phyloP scores from a whole-genome alignment of 495 filamentous ascomycete species.

The Penicillium nucicola region DNA sequence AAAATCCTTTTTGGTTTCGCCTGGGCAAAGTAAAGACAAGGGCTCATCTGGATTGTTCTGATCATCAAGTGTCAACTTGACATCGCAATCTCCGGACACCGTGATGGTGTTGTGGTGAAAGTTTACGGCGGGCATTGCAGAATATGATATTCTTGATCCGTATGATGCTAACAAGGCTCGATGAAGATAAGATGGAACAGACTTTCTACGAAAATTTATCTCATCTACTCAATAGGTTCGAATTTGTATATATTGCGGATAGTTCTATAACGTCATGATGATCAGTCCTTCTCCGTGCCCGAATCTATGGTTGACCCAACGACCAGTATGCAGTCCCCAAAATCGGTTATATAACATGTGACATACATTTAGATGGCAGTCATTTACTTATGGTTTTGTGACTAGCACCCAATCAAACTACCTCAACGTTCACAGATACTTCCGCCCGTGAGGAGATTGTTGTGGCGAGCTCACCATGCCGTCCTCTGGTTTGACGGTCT shows the following conservation, averaged over 20 bases:
- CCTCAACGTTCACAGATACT: too few species aligned
- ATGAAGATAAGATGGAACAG: neutral
- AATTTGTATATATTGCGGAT: neutral
- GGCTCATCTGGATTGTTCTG: constrained; percentile 2
- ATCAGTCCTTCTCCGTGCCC: neutral
- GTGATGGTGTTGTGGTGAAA: constrained; percentile 10
- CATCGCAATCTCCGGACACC: constrained; percentile 2
- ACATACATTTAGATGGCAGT: too few species aligned
- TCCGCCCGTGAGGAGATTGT: too few species aligned
- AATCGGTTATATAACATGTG: too few species aligned
- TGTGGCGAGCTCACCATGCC: too few species aligned
- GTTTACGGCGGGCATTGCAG: constrained; percentile 5
- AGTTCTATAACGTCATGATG: constrained; percentile 5
- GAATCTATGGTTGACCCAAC: too few species aligned
- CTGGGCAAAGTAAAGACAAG: constrained; percentile 8
- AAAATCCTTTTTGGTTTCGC: constrained; percentile 7
- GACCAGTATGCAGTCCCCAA: too few species aligned
- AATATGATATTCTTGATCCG: constrained; percentile 1
- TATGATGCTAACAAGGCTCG: neutral
- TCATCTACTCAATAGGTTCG: neutral
- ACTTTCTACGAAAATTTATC: too few species aligned
- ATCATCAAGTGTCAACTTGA: constrained; percentile 10
- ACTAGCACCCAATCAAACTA: too few species aligned
- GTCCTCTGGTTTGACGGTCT: too few species aligned
- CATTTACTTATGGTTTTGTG: too few species aligned